These are phyloP conservation scores for Hypomyces rosellus DNA, from an alignment of 2,329 filamentous ascomycete species.

Conservation along the genomic window DNA sequence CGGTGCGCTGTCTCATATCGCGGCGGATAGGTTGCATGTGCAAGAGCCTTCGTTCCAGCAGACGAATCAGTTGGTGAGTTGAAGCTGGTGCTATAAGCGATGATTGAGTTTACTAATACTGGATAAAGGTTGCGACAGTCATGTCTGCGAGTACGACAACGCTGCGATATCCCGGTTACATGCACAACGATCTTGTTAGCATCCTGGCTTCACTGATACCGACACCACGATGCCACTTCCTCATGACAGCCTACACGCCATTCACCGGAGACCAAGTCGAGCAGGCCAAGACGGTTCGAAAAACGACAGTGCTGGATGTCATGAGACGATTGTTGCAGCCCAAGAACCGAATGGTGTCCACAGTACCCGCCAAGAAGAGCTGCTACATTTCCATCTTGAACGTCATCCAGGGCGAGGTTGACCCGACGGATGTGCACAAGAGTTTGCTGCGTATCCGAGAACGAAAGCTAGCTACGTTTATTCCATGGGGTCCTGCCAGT, in stretches of 20 bases:
- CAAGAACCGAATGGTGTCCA: slow-evolving; percentile 99
- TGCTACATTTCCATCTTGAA: slow-evolving; percentile 99
- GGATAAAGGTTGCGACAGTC: slow-evolving; percentile 71
- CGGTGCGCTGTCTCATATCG: slow-evolving; percentile 86
- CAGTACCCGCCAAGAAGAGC: slow-evolving; percentile 89
- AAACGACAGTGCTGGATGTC: slow-evolving; percentile 95
- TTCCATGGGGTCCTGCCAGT: slow-evolving; percentile 95
- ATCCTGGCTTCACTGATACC: slow-evolving; percentile 95
- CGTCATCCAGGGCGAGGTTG: slow-evolving; percentile 97
- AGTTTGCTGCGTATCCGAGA: slow-evolving; percentile 93
- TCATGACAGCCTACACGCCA: slow-evolving; percentile 97
- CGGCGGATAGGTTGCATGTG: slow-evolving; percentile 87
- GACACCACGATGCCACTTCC: slow-evolving; percentile 93
- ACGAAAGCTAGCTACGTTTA: slow-evolving; percentile 88
- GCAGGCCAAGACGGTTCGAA: slow-evolving; percentile 93
- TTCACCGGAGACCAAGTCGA: slow-evolving; percentile 96
- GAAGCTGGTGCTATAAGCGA: background rate
- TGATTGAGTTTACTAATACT: background rate
- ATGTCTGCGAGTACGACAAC: slow-evolving; percentile 99
- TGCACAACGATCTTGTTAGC: slow-evolving; percentile 98
- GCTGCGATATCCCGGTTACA: slow-evolving; percentile 93
- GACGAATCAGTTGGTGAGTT: slow-evolving; percentile 80
- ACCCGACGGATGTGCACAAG: slow-evolving; percentile 98
- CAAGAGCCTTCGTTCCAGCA: slow-evolving; percentile 95
- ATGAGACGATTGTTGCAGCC: slow-evolving; percentile 94